Evolutionary conservation across 495 filamentous ascomycete genomes (phyloP), one percentile per base, ranked within the genome.

Genomic region (Tuber microsphaerosporum): DNA sequence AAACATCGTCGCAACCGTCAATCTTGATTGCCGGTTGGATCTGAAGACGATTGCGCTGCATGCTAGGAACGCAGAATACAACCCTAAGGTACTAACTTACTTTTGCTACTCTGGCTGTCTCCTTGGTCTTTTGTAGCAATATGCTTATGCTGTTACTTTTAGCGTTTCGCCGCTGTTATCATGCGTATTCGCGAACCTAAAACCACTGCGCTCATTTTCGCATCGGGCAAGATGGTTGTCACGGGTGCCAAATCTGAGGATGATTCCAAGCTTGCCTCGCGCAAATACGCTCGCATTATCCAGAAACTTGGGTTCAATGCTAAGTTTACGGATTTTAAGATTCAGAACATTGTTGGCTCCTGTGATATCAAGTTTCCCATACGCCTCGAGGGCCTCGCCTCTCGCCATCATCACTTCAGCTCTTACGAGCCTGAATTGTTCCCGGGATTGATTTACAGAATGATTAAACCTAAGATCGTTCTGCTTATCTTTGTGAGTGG

Each of bases 391-490:
- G 95, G 95, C 84, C 87, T 99, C 79, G 95, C 95, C 10, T 93
- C 90, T 76, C 92, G 93, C 84, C 95, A 99, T 89, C 96, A 98
- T 87, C 94, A 97, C 86, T 99, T 98, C 91, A 96, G 92, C 87
- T 97, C 93, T 68, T 99, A 99, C 84, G 95, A 99, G 85, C 95
- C 95, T 78, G 95, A 99, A 85, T 84, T 99, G 85, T 99, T 99
- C 89, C 96, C 95, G 77, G 95, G 95, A 89, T 89, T 99, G 73
- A 99, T 99, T 87, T 99, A 99, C 84, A 93, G 95, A 84, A 99
- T 99, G 95, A 97, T 98, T 89, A 97, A 97, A 88, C 95, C 95
- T 39, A 98, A 98, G 91, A 98, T 99, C 77, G 95, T 99, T 37
- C 92, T 99, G 26, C 85, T 99, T 85, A 98, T 99, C 84, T 99